Conservation (phyloP, 2,329 filamentous ascomycete genomes). For the Neurospora crassa region DNA sequence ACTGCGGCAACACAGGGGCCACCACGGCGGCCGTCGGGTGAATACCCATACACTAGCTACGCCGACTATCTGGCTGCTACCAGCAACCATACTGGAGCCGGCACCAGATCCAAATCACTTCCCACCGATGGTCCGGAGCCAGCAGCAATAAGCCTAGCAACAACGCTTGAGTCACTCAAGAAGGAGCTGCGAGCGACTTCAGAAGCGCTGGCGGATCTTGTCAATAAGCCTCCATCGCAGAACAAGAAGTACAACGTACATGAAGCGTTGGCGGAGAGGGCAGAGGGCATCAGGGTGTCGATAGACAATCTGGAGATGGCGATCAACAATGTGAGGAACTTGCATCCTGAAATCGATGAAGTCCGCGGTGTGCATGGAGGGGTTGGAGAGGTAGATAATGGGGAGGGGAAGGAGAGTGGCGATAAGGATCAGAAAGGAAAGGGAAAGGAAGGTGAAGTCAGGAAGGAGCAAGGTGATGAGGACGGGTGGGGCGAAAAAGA, state of each 20-base stretch:
- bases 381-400: not conserved
- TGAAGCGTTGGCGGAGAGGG: conserved; percentile 10
- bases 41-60: not conserved
- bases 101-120: not conserved
- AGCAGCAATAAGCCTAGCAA: not conserved
- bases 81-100: not conserved
- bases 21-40: not conserved
- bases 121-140: not conserved
- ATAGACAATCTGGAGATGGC: conserved; percentile 11
- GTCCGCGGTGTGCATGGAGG: not conserved
- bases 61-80: not conserved
- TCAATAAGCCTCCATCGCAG: conserved; percentile 2
- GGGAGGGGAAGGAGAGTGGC: not conserved
- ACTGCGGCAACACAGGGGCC: not conserved
- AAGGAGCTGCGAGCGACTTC: conserved; percentile 12
- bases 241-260: conserved; percentile 13
- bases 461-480: not conserved
- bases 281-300: conserved; percentile 9
- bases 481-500: not conserved
- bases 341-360: conserved; percentile 8
- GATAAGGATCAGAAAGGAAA: not conserved
- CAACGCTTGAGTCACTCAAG: conserved; percentile 14
- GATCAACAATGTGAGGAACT: conserved; percentile 17
- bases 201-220: conserved; percentile 11
- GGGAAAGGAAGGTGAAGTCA: not conserved